Conservation (phyloP, 345 rosid species). For the Odontarrhena argentea region DNA sequence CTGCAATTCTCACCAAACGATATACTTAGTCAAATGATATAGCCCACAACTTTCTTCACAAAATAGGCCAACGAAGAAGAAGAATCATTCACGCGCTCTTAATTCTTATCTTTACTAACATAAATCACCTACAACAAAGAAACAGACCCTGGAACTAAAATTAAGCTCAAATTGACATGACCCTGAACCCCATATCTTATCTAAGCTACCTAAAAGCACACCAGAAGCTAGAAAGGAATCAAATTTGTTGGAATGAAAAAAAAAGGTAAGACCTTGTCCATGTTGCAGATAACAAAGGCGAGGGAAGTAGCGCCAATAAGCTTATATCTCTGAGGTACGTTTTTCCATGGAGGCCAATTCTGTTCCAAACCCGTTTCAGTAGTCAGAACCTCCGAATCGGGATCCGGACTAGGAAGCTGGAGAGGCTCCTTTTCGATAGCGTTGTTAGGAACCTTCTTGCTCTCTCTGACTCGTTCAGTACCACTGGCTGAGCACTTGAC, state of each 20-base stretch:
- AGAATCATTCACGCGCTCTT: background rate
- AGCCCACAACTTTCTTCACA: conserved; percentile 10
- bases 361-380: conserved; percentile 52
- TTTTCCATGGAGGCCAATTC: conserved; percentile 85
- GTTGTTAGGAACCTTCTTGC: conserved; percentile 42
- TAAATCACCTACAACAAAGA: too few species aligned
- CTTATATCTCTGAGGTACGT: conserved; percentile 74
- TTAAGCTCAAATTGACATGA: background rate
- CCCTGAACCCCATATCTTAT: conserved; percentile 14
- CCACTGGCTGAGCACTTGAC: conserved; percentile 60
- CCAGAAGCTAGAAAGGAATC: background rate
- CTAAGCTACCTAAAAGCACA: conserved; percentile 8
- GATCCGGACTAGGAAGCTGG: conserved; percentile 34
- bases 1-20: conserved; percentile 43
- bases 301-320: conserved; percentile 85
- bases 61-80: background rate
- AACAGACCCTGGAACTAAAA: background rate
- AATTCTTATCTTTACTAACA: too few species aligned
- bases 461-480: conserved; percentile 55
- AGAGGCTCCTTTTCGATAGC: conserved; percentile 36
- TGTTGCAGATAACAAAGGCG: conserved; percentile 90
- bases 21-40: background rate
- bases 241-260: background rate
- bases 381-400: conserved; percentile 34
- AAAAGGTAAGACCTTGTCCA: conserved; percentile 71